Conservation (phyloP, 2,329 filamentous ascomycete species). For the Endoconidiophora polonica region DNA sequence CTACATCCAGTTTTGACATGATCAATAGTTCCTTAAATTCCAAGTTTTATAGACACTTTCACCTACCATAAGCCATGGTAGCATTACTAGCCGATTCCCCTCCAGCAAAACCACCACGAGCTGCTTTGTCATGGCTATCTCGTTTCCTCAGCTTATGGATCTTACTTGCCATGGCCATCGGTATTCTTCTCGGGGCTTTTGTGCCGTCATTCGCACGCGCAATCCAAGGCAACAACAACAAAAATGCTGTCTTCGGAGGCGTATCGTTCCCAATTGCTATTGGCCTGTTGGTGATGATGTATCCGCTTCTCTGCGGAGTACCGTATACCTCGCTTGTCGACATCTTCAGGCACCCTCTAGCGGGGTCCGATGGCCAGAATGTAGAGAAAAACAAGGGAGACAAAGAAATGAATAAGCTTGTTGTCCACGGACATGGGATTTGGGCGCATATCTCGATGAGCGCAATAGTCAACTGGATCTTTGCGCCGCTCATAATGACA, state of each 20-base stretch:
- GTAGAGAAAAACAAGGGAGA: background rate
- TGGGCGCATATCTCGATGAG: constrained; percentile 70
- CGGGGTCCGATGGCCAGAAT: background rate
- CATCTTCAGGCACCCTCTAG: too few relatives aligned
- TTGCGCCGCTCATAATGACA: constrained; percentile 72
- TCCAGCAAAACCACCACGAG: background rate
- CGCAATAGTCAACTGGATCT: constrained; percentile 63
- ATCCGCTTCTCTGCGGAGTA: constrained; percentile 81
- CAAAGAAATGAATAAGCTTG: background rate
- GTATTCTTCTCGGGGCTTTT: constrained; percentile 63
- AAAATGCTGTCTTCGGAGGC: constrained; percentile 40
- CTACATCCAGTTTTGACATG: too few relatives aligned
- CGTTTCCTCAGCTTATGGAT: constrained; percentile 57
- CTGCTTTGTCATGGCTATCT: constrained; percentile 38
- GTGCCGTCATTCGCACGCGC: constrained; percentile 43
- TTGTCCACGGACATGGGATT: constrained; percentile 23
- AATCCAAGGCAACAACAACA: constrained; percentile 51
- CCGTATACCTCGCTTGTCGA: constrained; percentile 33
- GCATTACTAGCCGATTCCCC: too few relatives aligned
- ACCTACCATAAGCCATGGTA: too few relatives aligned
- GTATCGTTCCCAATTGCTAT: constrained; percentile 59
- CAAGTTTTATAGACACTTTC: too few relatives aligned
- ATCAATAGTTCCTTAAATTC: too few relatives aligned
- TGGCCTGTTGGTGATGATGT: constrained; percentile 83
- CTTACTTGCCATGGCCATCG: constrained; percentile 58